Evolutionary conservation across 768 basidiomycete species (phyloP), one percentile per base, ranked within the genome.

Genomic region (Tylopilus sp.): DNA sequence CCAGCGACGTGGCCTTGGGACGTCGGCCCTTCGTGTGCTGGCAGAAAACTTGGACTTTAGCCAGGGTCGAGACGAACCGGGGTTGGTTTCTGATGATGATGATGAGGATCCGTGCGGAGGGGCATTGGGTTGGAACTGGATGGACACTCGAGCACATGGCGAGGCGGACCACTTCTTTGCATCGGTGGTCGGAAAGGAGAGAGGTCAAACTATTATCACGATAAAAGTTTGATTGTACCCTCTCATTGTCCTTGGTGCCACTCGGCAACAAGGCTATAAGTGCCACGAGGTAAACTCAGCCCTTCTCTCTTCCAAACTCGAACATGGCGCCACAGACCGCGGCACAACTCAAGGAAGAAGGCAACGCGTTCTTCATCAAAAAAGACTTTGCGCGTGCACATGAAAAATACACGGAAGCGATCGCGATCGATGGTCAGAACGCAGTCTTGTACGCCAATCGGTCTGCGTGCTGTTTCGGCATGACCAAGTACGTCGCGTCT

Each of bases 101-200:
- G 6, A 53, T 54, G 48, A 26, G 9, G 62, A 67, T 55, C 37
- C 54, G 6, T 48, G 56, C 12, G 57, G 64, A 14, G 65, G 64
- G 13, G 64, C 61, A 1, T 37, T 63, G 0, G 54, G 60, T 4
- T 66, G 62, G 64, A 57, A 59, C 29, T n/a, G n/a, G n/a, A n/a
- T n/a, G n/a, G n/a, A n/a, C n/a, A n/a, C n/a, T n/a, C n/a, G n/a
- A n/a, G n/a, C n/a, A n/a, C n/a, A n/a, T n/a, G n/a, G n/a, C n/a
- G n/a, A n/a, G n/a, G n/a, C n/a, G n/a, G n/a, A n/a, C n/a, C n/a
- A n/a, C n/a, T n/a, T n/a, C n/a, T n/a, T n/a, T n/a, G n/a, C n/a
- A n/a, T n/a, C n/a, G n/a, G n/a, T n/a, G n/a, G n/a, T n/a, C n/a
- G n/a, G n/a, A n/a, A n/a, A n/a, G n/a, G n/a, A n/a, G n/a, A n/a